A percentile compares a stretch with the other conserved stretches of the same genome.
Evolutionary conservation across 2,329 filamentous ascomycete genomes (phyloP).

Genomic region (Colletotrichum lini): DNA sequence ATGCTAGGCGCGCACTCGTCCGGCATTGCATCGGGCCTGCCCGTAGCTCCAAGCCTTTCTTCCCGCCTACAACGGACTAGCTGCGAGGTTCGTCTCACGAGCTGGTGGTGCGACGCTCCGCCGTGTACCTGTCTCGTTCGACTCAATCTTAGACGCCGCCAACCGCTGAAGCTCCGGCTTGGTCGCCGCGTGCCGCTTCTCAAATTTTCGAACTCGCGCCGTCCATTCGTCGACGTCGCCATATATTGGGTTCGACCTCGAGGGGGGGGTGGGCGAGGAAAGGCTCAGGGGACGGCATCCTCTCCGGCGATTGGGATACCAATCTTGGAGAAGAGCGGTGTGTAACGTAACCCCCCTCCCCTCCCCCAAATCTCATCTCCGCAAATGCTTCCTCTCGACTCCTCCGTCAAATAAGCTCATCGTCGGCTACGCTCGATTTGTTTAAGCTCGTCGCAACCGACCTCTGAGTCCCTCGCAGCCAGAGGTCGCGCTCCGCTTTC

Average conservation of each 20-base stretch:
- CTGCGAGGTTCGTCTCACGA: constrained; percentile 21
- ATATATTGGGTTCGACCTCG: too few relatives aligned
- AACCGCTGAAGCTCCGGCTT: neutral
- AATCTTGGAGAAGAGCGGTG: neutral
- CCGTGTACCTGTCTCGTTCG: neutral
- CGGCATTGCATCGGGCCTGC: neutral
- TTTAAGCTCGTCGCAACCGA: too few relatives aligned
- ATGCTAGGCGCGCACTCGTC: neutral
- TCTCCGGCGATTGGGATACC: neutral
- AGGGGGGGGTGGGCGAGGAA: too few relatives aligned
- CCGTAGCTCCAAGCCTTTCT: neutral
- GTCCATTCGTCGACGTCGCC: neutral
- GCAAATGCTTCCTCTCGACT: too few relatives aligned
- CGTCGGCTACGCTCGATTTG: too few relatives aligned
- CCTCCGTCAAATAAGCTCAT: too few relatives aligned
- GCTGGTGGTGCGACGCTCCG: constrained; percentile 4
- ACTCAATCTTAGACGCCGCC: neutral
- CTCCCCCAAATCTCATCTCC: too few relatives aligned
- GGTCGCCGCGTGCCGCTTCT: neutral
- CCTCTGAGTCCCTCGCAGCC: too few relatives aligned
- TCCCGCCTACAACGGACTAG: neutral
- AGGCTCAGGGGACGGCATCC: too few relatives aligned
- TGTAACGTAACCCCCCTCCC: too few relatives aligned
- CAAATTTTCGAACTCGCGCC: too few relatives aligned
- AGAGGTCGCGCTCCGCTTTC: too few relatives aligned